Percentiles rank a stretch among this genome's conserved stretches.
Conservation (phyloP, 106 monocot genomes). For the Chionographis japonica region DNA sequence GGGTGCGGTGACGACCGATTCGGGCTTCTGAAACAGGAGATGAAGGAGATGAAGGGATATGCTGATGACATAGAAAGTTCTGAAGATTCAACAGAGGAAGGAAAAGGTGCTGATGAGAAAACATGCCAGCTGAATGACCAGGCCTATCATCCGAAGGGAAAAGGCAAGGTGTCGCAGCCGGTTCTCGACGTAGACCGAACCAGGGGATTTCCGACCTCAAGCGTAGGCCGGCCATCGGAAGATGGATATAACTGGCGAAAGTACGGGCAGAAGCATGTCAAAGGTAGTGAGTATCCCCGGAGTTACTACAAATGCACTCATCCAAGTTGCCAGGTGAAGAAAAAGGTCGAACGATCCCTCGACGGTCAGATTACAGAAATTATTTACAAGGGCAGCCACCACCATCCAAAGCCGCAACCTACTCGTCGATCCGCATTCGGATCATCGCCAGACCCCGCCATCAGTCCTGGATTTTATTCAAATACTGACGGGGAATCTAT, state of each 20-base stretch:
- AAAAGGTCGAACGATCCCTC: conserved; percentile 26
- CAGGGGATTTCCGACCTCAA: background rate
- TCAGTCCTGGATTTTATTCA: conserved; percentile 3
- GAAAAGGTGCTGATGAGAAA: background rate
- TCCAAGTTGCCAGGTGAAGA: conserved; percentile 33
- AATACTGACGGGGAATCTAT: background rate
- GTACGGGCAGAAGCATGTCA: conserved; percentile 44
- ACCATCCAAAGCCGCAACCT: conserved; percentile 25
- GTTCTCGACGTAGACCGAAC: background rate
- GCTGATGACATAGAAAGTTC: background rate
- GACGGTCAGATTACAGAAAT: conserved; percentile 31
- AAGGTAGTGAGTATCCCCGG: conserved; percentile 38
- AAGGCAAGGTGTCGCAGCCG: background rate
- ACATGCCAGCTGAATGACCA: background rate
- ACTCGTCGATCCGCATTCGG: conserved; percentile 5
- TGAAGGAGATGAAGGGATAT: background rate
- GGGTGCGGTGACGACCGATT: background rate
- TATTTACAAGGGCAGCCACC: conserved; percentile 31
- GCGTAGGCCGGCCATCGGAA: conserved; percentile 11
- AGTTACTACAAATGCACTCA: conserved; percentile 47
- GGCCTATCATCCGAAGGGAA: background rate
- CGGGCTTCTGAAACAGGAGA: no score
- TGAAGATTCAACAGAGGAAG: background rate
- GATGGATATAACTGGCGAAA: conserved; percentile 50
- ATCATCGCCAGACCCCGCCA: conserved; percentile 4